These are phyloP conservation scores for Cladosporium sp. DNA, from an alignment of 2,329 filamentous ascomycete genomes.

Conservation along the genomic window DNA sequence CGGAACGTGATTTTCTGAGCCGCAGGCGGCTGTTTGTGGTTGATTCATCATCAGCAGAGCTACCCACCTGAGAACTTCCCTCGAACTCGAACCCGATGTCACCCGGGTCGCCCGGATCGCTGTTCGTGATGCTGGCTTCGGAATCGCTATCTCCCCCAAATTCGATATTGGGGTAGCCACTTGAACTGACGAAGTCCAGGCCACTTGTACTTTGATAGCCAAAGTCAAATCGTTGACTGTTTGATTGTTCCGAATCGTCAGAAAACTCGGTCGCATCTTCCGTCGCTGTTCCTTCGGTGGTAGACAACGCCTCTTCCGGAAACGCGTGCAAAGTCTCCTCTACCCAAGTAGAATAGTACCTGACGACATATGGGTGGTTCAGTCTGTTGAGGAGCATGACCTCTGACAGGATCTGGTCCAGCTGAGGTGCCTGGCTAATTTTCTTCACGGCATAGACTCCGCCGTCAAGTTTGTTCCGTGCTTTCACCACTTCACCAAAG, in stretches of 20 bases:
- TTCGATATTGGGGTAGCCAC: conserved; percentile 72
- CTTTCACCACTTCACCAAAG: conserved; percentile 95
- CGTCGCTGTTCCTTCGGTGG: conserved; percentile 21
- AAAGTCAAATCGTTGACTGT: conserved; percentile 62
- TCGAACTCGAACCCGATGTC: neutral
- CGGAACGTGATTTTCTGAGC: conserved; percentile 48
- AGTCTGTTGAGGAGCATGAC: conserved; percentile 88
- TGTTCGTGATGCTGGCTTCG: conserved; percentile 25
- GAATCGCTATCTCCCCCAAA: conserved; percentile 64
- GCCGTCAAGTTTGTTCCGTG: conserved; percentile 88
- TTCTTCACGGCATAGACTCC: conserved; percentile 97
- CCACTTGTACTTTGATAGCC: conserved; percentile 68
- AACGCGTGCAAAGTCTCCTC: conserved; percentile 57
- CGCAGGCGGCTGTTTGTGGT: conserved; percentile 13
- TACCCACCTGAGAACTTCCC: neutral
- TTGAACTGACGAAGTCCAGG: conserved; percentile 90
- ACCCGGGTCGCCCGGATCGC: neutral
- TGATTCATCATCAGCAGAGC: neutral
- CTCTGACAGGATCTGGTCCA: conserved; percentile 79
- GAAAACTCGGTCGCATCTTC: conserved; percentile 20
- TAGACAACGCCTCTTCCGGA: conserved; percentile 35
- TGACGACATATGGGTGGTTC: conserved; percentile 83
- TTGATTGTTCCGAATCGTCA: conserved; percentile 40
- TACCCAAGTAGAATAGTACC: conserved; percentile 95
- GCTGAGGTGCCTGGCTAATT: conserved; percentile 72